Conservation (phyloP, 1,284 basidiomycete genomes). For the Pyrrhoderma noxium region DNA sequence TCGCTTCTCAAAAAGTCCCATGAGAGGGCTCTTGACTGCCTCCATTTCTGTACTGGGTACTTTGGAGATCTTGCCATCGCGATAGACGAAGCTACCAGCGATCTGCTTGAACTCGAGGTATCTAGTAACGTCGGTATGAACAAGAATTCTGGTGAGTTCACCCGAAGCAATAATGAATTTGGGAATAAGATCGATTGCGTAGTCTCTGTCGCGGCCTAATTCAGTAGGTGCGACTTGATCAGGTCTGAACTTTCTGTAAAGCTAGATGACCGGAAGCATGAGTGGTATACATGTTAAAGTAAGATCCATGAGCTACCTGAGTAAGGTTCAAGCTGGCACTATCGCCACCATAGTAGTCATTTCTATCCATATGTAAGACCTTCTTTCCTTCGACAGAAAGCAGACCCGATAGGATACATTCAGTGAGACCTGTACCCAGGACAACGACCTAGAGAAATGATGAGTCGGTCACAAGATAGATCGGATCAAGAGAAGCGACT, state of each 20-base stretch:
- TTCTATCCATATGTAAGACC: conserved; percentile 98
- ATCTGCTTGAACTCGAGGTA: conserved; percentile 99
- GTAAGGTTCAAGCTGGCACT: conserved; percentile 96
- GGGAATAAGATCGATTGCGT: conserved; percentile 90
- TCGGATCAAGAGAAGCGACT: conserved; percentile 22
- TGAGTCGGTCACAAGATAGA: conserved; percentile 19
- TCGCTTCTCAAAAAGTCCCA: conserved; percentile 98
- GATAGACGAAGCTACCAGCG: conserved; percentile 95
- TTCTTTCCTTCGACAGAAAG: conserved; percentile 99
- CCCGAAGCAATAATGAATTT: conserved; percentile 99
- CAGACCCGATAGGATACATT: conserved; percentile 95
- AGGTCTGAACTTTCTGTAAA: conserved; percentile 93
- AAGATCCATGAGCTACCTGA: conserved; percentile 53
- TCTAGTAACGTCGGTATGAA: conserved; percentile 97
- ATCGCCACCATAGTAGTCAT: conserved; percentile 98
- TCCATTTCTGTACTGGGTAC: conserved; percentile 98
- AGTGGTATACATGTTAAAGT: conserved; percentile 14
- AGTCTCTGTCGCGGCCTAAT: conserved; percentile 91
- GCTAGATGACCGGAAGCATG: conserved; percentile 39
- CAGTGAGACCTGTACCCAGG: conserved; percentile 93
- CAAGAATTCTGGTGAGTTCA: conserved; percentile 96
- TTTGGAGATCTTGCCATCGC: conserved; percentile 96
- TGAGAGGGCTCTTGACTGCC: conserved; percentile 88
- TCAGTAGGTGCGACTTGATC: conserved; percentile 65
- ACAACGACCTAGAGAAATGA: conserved; percentile 68